Percentiles rank a stretch among this genome's conserved stretches.
Evolutionary conservation across 2,329 filamentous ascomycete species (phyloP).

Genomic region (Pseudogymnoascus sp.): DNA sequence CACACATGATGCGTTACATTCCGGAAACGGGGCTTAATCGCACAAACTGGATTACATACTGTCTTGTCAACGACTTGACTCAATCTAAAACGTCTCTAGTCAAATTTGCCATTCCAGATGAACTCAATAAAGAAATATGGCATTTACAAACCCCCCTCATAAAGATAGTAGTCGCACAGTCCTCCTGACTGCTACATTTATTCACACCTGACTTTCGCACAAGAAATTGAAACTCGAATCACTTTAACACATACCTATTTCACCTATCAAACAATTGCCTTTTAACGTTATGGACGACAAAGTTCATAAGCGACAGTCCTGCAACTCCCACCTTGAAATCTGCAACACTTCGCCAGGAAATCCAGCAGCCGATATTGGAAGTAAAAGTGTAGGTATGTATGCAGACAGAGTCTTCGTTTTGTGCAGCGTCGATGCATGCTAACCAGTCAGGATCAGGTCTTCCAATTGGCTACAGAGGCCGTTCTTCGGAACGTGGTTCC

Average conservation of each 20-base stretch:
- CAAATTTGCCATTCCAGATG: neutral
- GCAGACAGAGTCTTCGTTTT: neutral
- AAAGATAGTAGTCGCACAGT: neutral
- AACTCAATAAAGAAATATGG: neutral
- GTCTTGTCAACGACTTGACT: neutral
- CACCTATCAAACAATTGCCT: neutral
- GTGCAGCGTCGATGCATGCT: neutral
- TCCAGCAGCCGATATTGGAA: neutral
- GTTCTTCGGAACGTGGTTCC: neutral
- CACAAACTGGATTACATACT: neutral
- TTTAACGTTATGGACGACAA: neutral
- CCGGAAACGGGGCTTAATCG: neutral
- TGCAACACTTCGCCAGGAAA: neutral
- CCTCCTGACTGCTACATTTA: neutral
- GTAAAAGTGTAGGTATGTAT: neutral
- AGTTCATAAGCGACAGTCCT: neutral
- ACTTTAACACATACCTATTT: neutral
- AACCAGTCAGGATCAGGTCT: neutral
- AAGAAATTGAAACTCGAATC: neutral
- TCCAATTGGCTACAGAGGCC: neutral
- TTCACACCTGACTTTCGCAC: neutral
- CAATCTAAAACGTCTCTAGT: neutral
- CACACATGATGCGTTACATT: neutral
- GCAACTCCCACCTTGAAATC: neutral
- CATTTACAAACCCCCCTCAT: neutral